These are phyloP conservation scores for Parastagonospora avenae DNA, from an alignment of 2,329 filamentous ascomycete species.

Conservation along the genomic window DNA sequence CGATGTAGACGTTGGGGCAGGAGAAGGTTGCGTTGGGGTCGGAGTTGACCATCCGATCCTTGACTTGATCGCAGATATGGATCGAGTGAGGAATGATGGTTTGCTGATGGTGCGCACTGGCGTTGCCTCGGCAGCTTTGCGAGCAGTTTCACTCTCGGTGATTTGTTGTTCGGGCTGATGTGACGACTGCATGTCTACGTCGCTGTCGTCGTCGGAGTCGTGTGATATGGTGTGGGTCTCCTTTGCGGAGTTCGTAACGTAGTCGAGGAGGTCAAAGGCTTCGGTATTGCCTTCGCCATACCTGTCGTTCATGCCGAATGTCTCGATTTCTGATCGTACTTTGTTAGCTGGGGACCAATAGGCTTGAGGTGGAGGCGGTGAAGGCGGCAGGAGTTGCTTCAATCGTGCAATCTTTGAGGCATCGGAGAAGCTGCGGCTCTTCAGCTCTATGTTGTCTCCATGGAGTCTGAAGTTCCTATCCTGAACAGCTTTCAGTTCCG, in stretches of 20 bases:
- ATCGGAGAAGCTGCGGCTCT: neutral
- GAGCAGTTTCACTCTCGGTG: conserved; percentile 2
- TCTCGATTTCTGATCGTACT: conserved; percentile 21
- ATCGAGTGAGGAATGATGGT: conserved; percentile 22
- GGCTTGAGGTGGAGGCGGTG: too few relatives aligned
- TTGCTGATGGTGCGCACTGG: conserved; percentile 10
- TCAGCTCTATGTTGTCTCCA: conserved; percentile 6
- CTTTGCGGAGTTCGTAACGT: conserved; percentile 21
- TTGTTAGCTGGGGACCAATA: conserved; percentile 8
- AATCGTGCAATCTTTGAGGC: conserved; percentile 6
- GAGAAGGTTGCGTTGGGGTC: conserved; percentile 5
- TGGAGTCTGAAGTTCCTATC: neutral
- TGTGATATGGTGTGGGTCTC: neutral
- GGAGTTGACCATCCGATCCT: conserved; percentile 16
- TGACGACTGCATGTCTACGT: neutral
- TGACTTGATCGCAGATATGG: conserved; percentile 29
- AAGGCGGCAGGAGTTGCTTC: too few relatives aligned
- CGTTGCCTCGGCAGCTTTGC: conserved; percentile 8
- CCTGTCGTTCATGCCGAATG: conserved; percentile 11
- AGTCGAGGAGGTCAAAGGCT: conserved; percentile 27
- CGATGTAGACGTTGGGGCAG: neutral
- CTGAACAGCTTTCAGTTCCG: conserved; percentile 7
- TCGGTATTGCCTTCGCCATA: conserved; percentile 20
- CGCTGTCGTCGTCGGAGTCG: too few relatives aligned
- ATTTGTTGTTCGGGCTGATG: neutral